Base-by-base conservation (phyloP, 495 filamentous ascomycete genomes). In the Gamarada debralockiae region DNA sequence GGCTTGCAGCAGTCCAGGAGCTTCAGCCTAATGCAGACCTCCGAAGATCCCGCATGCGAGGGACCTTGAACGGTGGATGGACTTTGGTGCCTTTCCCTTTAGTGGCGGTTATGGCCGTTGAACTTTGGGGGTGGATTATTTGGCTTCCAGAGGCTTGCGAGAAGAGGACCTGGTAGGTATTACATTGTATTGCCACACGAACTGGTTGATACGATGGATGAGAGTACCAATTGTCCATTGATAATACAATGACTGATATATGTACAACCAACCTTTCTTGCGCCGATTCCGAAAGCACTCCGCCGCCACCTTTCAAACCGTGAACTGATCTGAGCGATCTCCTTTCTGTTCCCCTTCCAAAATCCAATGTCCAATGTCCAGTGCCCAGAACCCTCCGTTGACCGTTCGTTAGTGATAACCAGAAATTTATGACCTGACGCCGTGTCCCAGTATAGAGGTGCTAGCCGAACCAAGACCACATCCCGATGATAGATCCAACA, bases 171-270 rank as follows among this genome's bases (percentile, higher is more conserved):
- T 54, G 37, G 56, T 50, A 45, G 18, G 50, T 54, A 20, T 13
- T 40, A 50, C 38, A 40, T 31, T 50, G 56, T 53, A 58, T 37
- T 58, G 56, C 56, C 56, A 58, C 56, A 58, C 56, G 34, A 24
- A 37, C 14, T 40, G 24, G 18, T 50, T 21, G 40, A 40, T 31
- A n/a, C n/a, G n/a, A n/a, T 29, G 18, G 33, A 43, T 24, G 27
- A 48, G 13, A 13, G 27, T 29, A 29, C 27, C 10, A 29, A 29
- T 29, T 29, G 33, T 15, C 36, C 21, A 40, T 21, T 31, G 44
- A 29, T 31, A 47, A 47, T 31, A 33, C 22, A 47, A 47, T 33
- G 44, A 31, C 29, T 47, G 44, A 47, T 47, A 15, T 47, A 47
- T 47, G 21, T 47, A 47, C 44, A 47, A 47, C 44, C 23, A 31